These are phyloP conservation scores for Diplotaxis tenuifolia DNA, from an alignment of 345 rosid genomes.

Conservation along the genomic window DNA sequence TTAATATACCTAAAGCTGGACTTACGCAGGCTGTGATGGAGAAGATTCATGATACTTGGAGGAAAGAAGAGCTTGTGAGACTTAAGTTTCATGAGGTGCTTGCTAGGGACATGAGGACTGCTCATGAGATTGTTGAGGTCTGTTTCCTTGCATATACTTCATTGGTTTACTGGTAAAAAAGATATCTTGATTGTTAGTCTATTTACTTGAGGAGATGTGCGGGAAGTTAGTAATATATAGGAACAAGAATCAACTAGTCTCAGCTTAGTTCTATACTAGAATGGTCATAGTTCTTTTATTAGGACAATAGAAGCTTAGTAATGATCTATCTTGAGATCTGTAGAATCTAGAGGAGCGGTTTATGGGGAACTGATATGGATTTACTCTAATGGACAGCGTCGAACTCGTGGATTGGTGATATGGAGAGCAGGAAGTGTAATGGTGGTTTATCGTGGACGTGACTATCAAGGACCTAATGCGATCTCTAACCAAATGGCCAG, in stretches of 20 bases:
- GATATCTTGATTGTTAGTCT: neutral
- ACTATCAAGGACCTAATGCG: constrained; percentile 67
- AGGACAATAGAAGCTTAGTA: neutral
- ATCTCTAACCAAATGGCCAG: constrained; percentile 37
- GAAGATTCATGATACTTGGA: constrained; percentile 91
- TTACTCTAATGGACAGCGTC: constrained; percentile 68
- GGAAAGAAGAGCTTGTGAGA: constrained; percentile 88
- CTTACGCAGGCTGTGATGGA: constrained; percentile 73
- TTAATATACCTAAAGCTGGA: constrained; percentile 88
- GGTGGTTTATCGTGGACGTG: constrained; percentile 84
- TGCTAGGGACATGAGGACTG: constrained; percentile 91
- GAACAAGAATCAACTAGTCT: neutral
- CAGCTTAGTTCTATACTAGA: neutral
- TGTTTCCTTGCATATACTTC: constrained; percentile 11
- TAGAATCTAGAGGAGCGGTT: neutral
- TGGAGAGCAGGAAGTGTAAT: constrained; percentile 99
- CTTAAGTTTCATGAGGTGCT: constrained; percentile 94
- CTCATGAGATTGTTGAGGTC: constrained; percentile 93
- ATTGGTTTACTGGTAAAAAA: neutral
- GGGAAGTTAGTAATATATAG: neutral
- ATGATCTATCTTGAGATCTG: constrained; percentile 9
- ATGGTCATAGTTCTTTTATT: neutral
- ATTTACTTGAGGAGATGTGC: no score
- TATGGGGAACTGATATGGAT: constrained; percentile 18
- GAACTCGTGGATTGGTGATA: constrained; percentile 90